phyloP scores from a whole-genome alignment of 495 filamentous ascomycete genomes.

The Xylaria acuta region DNA sequence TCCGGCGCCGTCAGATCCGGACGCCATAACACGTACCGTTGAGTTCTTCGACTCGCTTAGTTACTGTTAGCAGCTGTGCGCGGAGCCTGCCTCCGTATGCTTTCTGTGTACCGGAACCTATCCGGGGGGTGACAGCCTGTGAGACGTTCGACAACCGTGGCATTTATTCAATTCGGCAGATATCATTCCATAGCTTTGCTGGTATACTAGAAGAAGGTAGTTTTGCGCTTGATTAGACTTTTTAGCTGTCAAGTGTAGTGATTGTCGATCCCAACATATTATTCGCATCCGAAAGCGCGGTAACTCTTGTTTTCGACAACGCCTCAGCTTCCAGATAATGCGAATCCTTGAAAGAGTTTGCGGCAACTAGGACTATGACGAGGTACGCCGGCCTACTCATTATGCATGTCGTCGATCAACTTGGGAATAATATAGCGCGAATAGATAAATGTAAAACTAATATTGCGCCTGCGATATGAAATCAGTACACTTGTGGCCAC shows the following conservation, averaged over 20 bases:
- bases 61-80: background rate
- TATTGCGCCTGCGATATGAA: background rate
- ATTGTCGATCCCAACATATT: background rate
- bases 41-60: background rate
- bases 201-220: background rate
- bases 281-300: background rate
- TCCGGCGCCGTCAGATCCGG: constrained; percentile 16
- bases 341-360: background rate
- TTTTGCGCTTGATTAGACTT: background rate
- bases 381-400: background rate
- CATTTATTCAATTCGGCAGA: background rate
- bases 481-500: background rate
- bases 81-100: constrained; percentile 13
- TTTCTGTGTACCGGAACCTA: constrained; percentile 7
- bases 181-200: background rate
- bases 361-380: background rate
- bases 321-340: background rate
- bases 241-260: constrained; percentile 1
- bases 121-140: no score
- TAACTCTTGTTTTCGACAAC: background rate
- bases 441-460: background rate
- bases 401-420: background rate
- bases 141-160: background rate
- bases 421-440: background rate
- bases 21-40: background rate